phyloP scores from a whole-genome alignment of 108 stramenopile genomes.

The Nitzschia sp. region DNA sequence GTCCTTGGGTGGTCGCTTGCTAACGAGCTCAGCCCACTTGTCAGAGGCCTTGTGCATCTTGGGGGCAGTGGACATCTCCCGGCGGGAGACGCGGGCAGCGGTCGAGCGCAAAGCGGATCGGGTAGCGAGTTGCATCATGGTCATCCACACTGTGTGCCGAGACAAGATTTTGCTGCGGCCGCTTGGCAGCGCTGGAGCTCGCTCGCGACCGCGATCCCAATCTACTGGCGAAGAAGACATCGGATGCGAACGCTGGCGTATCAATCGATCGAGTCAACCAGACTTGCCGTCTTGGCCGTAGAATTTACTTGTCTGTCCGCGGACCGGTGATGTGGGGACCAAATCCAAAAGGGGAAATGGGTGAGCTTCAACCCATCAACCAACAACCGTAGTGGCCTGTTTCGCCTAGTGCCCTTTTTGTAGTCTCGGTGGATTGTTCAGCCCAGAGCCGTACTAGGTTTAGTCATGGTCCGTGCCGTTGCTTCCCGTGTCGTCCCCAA shows the following conservation, averaged over 20 bases:
- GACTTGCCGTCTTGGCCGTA: neutral
- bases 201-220: too few relatives aligned
- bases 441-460: too few relatives aligned
- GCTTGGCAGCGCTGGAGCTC: too few relatives aligned
- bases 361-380: too few relatives aligned
- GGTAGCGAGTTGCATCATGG: conserved; percentile 30
- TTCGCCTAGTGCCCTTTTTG: too few relatives aligned
- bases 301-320: neutral
- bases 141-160: neutral
- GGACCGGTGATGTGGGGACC: neutral
- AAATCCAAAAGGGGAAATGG: too few relatives aligned
- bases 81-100: conserved; percentile 30
- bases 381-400: too few relatives aligned
- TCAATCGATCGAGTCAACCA: neutral
- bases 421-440: too few relatives aligned
- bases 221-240: neutral
- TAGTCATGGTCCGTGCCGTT: conserved; percentile 35
- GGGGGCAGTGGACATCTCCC: conserved; percentile 50
- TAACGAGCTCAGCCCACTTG: conserved; percentile 56
- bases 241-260: neutral
- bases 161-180: too few relatives aligned
- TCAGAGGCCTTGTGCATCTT: conserved; percentile 83
- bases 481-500: conserved; percentile 33
- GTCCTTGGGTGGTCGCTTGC: conserved; percentile 65
- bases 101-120: conserved; percentile 32